Base-by-base conservation (phyloP, 2,329 filamentous ascomycete genomes). In the Emmonsiellopsis sp. region DNA sequence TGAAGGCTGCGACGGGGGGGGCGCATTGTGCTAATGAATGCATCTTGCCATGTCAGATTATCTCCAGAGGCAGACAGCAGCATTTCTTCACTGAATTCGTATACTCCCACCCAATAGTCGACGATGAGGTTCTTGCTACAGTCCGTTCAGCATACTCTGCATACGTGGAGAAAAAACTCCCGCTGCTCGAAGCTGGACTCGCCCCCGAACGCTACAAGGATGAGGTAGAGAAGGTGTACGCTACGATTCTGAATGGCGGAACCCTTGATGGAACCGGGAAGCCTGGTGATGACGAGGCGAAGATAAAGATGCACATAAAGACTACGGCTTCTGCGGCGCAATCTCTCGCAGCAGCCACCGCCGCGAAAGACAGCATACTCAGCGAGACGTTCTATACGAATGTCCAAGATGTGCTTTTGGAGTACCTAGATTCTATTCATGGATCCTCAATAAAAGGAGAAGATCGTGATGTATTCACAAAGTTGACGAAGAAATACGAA, bases 251-350 rank as follows among this genome's bases (percentile, higher is more conserved):
- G 49, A 71, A 72, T 44, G 81, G 81, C 5, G 77, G 79, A 55
- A 71, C 78, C 3, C 58, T 82, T n/a, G 74, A 76, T 40, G 78
- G 77, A 6, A 75, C 76, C 43, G 71, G 70, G 30, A 75, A 75
- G 49, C 77, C 87, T 0, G 81, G 85, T 6, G 89, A 95, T 63
- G 83, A 84, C 53, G 87, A 94, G 67, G 88, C 89, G 11, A 95
- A 95, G 74, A 73, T 89, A 60, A 94, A 91, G 72, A 94, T 95
- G 89, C 88, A 95, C 63, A 79, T 94, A 57, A 84, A 82, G 58
- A 85, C 81, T 0, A 76, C 76, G 2, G 67, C 74, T 11, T 73
- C 76, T 2, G 80, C 82, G 15, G 76, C 77, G 2, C 67, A 84
- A 52, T 61, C 65, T 45, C 63, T 68, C 49, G 67, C 66, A 8